Base-by-base conservation (phyloP, 305 asterid genomes). In the Euphrasia arctica region DNA sequence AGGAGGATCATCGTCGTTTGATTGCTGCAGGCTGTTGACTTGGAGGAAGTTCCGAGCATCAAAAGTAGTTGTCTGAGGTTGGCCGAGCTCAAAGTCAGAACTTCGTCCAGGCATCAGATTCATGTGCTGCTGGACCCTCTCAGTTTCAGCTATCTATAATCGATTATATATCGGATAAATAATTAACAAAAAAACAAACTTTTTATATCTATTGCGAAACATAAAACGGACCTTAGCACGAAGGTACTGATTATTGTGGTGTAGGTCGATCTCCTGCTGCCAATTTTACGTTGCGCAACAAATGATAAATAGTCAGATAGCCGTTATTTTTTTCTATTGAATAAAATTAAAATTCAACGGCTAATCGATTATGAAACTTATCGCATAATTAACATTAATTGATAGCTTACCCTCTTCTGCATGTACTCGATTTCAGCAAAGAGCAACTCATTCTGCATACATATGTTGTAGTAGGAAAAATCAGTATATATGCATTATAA, bases 241-340 rank as follows among this genome's bases (percentile, higher is more conserved):
- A 45, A 89, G 95, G 83, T 80, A 86, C 74, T 85, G 95, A 67
- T 89, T 87, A 80, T 82, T 83, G 78, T 87, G 86, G 51, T 87
- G 91, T 74, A 86, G 74, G 63, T 86, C 95, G 10, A 84, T 74
- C 79, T 89, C 96, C 95, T 89, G 95, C 85, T 82, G 82, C 77
- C 82, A 60, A 49, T n/a, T 25, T 63, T 36, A 64, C 49, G 43
- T 55, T 58, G 43, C 66, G 54, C 9, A 18, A 50, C 32, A 43
- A 51, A 28, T 32, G 10, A 31, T 12, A 45, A 60, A 77, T 51
- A 49, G 74, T 78, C 78, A 63, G 71, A 51, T 36, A 47, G 28
- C 58, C 34, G 52, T 18, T 18, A 18, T 18, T 18, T 18, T 18
- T 18, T 18, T 18, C 22, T 18, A 18, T 18, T 47, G 32, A 58